phyloP scores from a whole-genome alignment of 805 yeast species.

The Wickerhamomyces pijperi region DNA sequence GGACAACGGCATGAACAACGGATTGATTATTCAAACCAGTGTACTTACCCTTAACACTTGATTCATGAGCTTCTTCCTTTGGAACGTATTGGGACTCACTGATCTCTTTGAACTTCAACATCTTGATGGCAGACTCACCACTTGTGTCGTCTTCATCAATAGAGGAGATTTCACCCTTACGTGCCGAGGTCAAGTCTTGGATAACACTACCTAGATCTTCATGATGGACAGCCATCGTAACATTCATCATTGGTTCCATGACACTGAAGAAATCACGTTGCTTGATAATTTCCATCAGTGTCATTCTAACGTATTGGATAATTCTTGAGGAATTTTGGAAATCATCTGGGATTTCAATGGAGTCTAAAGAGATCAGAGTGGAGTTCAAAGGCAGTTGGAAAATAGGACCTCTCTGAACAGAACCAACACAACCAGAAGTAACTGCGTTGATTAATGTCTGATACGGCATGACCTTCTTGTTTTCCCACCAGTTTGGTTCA shows the following conservation, averaged over 20 bases:
- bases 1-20: conserved; percentile 67
- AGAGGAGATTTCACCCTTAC: conserved; percentile 64
- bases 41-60: conserved; percentile 5
- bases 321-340: conserved; percentile 25
- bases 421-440: conserved; percentile 47
- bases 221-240: conserved; percentile 54
- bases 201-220: conserved; percentile 73
- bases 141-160: conserved; percentile 50
- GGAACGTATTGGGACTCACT: conserved; percentile 64
- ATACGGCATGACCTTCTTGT: conserved; percentile 36
- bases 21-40: conserved; percentile 24
- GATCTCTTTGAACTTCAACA: conserved; percentile 37
- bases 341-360: conserved; percentile 43
- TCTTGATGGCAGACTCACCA: conserved; percentile 18
- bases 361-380: conserved; percentile 37
- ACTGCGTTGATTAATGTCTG: conserved; percentile 38
- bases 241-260: conserved; percentile 83
- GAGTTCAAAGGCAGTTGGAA: conserved; percentile 48
- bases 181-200: conserved; percentile 70
- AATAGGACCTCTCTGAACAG: conserved; percentile 55
- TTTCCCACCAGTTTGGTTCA: conserved; percentile 17
- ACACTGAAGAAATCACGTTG: conserved; percentile 31
- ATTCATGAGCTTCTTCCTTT: conserved; percentile 51
- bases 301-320: conserved; percentile 34
- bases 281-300: conserved; percentile 29